Base-by-base conservation (phyloP, 129 eudicot genomes). In the Artemisia annua region DNA sequence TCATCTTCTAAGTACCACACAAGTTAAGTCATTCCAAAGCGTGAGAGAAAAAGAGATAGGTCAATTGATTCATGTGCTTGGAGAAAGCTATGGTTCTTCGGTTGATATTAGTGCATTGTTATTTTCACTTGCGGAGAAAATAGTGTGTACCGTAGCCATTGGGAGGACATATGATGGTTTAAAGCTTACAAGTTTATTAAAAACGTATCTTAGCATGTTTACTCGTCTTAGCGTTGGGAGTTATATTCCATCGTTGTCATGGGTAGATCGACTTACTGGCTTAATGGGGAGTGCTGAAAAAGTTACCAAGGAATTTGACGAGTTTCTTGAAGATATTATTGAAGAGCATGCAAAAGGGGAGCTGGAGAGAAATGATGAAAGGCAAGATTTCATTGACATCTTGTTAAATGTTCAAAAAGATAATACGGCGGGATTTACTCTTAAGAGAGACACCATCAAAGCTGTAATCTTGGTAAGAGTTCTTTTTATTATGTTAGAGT, bases 221-320 rank as follows among this genome's bases (percentile, higher is more conserved):
- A 44, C 56, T 12, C 12, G 2, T 44, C 48, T 66, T 46, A 66
- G 70, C 18, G 54, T 66, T 66, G 70, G 70, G 17, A 39, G 16
- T 66, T 66, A 9, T 66, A 49, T 66, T 66, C 70, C 70, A 44
- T 66, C 54, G 70, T 66, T 66, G 55, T 66, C 70, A 10, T 46
- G 70, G 70, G 16, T 66, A 66, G 56, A 66, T 66, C 56, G 2
- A 3, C 35, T 66, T 11, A 66, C 54, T 18, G 70, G 70, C 46
- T 18, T 66, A 18, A 54, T 19, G 54, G 70, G 70, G 12, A 6
- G 54, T 1, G 70, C 70, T 4, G 18, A 66, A 39, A 66, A 7
- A 0, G 10, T 46, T 66, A 49, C 70, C 4, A 66, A 46, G 6
- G 18, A 46, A 46, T 46, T 66, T 66, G 55, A 66, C 12, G 70